phyloP scores from a whole-genome alignment of 352 stramenopile genomes.

The Globisporangium polare region DNA sequence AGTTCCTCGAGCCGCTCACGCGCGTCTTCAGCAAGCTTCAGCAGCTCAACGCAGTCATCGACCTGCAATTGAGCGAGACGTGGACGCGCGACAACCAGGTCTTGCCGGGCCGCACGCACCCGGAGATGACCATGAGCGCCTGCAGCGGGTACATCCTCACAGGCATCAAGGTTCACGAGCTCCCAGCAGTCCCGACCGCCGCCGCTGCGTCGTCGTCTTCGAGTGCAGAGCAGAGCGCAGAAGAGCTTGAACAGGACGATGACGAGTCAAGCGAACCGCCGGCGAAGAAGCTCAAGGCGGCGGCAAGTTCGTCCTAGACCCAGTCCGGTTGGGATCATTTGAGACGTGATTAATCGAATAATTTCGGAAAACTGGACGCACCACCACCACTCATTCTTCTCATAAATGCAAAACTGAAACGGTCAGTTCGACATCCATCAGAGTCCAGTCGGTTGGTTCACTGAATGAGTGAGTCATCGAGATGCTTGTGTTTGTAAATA shows the following conservation, averaged over 20 bases:
- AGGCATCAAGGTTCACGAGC: slow-evolving; percentile 86
- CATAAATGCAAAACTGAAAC: neutral
- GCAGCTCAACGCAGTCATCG: slow-evolving; percentile 88
- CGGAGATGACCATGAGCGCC: slow-evolving; percentile 96
- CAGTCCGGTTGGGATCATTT: neutral
- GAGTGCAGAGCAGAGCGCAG: neutral
- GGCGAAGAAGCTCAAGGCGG: slow-evolving; percentile 18
- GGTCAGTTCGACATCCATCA: neutral
- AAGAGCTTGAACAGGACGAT: neutral
- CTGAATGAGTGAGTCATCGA: neutral
- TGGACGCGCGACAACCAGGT: slow-evolving; percentile 96
- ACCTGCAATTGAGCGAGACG: slow-evolving; percentile 93
- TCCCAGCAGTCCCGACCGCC: neutral
- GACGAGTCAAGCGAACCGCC: neutral
- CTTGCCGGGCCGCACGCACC: slow-evolving; percentile 91
- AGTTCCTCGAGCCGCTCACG: slow-evolving; percentile 92
- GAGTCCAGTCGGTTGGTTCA: neutral
- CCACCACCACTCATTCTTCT: neutral
- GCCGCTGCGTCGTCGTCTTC: neutral
- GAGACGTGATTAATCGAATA: slow-evolving; percentile 2
- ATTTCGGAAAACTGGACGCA: neutral
- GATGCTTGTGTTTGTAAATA: neutral
- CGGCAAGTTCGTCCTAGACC: slow-evolving; percentile 6
- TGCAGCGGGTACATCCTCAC: slow-evolving; percentile 94
- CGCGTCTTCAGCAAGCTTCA: slow-evolving; percentile 87